Conservation (phyloP, 176 grass and related monocot species). For the Aechmea fasciata region DNA sequence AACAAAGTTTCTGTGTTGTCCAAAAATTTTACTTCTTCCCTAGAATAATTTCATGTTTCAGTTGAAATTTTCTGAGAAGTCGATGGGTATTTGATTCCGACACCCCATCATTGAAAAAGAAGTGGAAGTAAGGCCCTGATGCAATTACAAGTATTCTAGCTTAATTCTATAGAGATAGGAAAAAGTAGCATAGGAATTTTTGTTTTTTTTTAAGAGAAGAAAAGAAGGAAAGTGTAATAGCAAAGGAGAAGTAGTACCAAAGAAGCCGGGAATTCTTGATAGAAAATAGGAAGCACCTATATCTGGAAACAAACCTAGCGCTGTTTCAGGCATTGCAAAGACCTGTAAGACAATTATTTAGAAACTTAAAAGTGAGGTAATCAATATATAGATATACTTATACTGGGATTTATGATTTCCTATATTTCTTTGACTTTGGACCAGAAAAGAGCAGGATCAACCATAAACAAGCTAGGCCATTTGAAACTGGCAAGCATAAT, state of each 20-base stretch:
- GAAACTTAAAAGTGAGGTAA: slow-evolving; percentile 12
- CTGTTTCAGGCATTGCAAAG: slow-evolving; percentile 98
- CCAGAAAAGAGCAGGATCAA: too few relatives aligned
- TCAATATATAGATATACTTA: neutral
- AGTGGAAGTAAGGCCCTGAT: neutral
- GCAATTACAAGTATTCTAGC: neutral
- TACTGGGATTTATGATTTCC: too few relatives aligned
- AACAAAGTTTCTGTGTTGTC: too few relatives aligned
- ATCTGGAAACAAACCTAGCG: slow-evolving; percentile 85
- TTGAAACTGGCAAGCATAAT: too few relatives aligned
- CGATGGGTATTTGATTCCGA: too few relatives aligned
- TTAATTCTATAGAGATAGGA: neutral
- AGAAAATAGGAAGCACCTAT: slow-evolving; percentile 94
- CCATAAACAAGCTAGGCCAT: too few relatives aligned
- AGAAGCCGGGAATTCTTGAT: slow-evolving; percentile 75
- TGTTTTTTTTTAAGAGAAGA: neutral
- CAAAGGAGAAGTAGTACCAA: slow-evolving; percentile 32
- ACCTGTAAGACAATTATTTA: slow-evolving; percentile 33
- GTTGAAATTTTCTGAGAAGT: too few relatives aligned
- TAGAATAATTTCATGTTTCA: too few relatives aligned
- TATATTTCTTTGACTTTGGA: too few relatives aligned
- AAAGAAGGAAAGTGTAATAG: neutral
- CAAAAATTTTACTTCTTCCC: too few relatives aligned
- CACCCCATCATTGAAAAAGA: neutral
- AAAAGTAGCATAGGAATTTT: neutral